Evolutionary conservation across 2,329 filamentous ascomycete genomes (phyloP).

Genomic region (Arachnomyces sp.): DNA sequence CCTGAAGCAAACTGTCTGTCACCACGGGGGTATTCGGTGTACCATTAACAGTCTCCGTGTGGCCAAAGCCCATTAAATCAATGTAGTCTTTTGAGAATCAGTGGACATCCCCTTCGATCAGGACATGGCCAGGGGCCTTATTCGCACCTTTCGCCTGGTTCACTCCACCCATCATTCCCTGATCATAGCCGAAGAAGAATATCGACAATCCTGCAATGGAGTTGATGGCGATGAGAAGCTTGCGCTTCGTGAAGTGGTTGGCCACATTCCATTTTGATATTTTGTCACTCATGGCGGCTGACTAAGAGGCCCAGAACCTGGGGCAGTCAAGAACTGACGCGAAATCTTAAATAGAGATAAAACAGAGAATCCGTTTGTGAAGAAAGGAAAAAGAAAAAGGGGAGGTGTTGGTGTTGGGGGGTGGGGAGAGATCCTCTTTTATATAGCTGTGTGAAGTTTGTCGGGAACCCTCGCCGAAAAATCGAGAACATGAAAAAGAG

Average conservation of each 20-base stretch:
- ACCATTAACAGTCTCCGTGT: constrained; percentile 43
- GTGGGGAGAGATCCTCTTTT: too few relatives aligned
- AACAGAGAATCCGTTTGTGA: too few relatives aligned
- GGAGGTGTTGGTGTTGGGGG: too few relatives aligned
- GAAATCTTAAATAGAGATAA: too few relatives aligned
- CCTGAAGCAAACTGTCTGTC: constrained; percentile 53
- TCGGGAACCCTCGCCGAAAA: too few relatives aligned
- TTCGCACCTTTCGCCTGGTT: constrained; percentile 60
- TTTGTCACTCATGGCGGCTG: constrained; percentile 27
- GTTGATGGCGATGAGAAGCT: constrained; percentile 55
- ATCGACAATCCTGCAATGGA: constrained; percentile 58
- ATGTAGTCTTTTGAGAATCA: constrained; percentile 61
- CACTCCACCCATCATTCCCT: constrained; percentile 54
- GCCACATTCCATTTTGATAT: constrained; percentile 43
- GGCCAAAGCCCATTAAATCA: constrained; percentile 57
- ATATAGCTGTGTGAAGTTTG: too few relatives aligned
- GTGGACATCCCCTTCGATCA: too few relatives aligned
- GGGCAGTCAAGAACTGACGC: background rate
- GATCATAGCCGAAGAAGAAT: constrained; percentile 60
- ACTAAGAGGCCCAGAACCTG: background rate
- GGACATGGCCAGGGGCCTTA: too few relatives aligned
- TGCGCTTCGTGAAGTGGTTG: constrained; percentile 48
- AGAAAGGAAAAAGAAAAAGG: too few relatives aligned
- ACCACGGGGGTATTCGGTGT: constrained; percentile 44
- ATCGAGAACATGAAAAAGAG: too few relatives aligned